Base-by-base conservation (phyloP, 192 early-diverging fungal species). In the Umbelopsis vinacea region DNA sequence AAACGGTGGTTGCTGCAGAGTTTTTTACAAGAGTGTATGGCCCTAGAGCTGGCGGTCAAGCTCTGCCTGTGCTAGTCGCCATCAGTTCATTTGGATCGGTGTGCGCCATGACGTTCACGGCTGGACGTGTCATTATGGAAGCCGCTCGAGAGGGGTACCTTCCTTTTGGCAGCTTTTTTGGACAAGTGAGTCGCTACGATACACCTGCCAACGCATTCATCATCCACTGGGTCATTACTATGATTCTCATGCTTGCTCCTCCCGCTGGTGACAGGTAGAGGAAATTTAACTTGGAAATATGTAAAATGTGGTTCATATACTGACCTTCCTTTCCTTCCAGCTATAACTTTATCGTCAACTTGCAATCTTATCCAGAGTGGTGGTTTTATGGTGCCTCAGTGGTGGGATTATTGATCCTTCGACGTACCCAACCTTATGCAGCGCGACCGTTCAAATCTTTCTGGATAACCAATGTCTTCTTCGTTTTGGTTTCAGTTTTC, bases 331-430 rank as follows among this genome's bases (percentile, higher is more conserved):
- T 50, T 50, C 19, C 3, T 15, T 50, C 48, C 52, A 86, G 83
- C n/a, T 91, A 89, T 70, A 86, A 87, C 54, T 85, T 91, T 37
- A 69, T 91, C 11, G 79, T 89, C 46, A 81, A 89, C 72, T 76
- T 89, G 63, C 76, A 79, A n/a, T 78, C 83, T 46, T 91, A 88
- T 78, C 86, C 87, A 15, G 86, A 83, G 15, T 88, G 83, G 81
- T 79, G 86, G 72, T 87, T 91, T 73, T 89, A 89, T 70, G 85
- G 82, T 1, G 68, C 84, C 37, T 76, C 89, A 3, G 79, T 88
- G 0, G 77, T 83, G 14, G 89, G 89, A 1, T 75, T 87, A 3
- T 76, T 89, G 15, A 76, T 85, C 17, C 76, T 88, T 21, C 74
- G 86, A 26, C 75, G 52, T 52, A 80, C 69, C 3, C 74, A 78